Evolutionary conservation across 2,329 filamentous ascomycete genomes (phyloP).

Genomic region (Teratosphaeria nubilosa): DNA sequence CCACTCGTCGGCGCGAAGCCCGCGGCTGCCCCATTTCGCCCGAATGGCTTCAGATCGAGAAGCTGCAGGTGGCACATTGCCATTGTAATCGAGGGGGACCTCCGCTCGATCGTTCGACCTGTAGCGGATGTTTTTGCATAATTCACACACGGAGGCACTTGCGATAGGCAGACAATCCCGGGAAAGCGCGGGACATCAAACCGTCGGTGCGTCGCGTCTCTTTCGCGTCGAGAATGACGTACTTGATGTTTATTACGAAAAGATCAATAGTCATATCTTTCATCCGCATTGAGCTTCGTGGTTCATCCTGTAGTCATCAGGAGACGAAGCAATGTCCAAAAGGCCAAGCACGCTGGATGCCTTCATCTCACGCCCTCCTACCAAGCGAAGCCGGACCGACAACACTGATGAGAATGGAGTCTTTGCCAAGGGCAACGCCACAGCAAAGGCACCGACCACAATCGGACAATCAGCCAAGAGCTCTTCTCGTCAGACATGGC

Average conservation of each 20-base stretch:
- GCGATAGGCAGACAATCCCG: neutral
- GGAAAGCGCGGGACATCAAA: neutral
- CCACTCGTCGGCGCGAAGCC: slow-evolving; percentile 16
- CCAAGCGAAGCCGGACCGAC: slow-evolving; percentile 24
- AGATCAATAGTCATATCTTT: too few species aligned
- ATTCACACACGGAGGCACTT: too few species aligned
- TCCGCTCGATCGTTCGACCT: neutral
- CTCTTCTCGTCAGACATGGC: slow-evolving; percentile 43
- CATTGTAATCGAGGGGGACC: neutral
- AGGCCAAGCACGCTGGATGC: slow-evolving; percentile 56
- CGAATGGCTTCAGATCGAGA: neutral
- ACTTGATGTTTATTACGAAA: neutral
- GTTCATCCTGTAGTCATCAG: too few species aligned
- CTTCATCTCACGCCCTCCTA: slow-evolving; percentile 51
- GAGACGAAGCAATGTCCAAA: slow-evolving; percentile 19
- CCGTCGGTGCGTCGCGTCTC: neutral
- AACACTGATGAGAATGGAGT: neutral
- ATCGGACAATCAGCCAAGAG: neutral
- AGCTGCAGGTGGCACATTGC: neutral
- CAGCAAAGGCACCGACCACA: neutral
- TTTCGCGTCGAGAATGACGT: neutral
- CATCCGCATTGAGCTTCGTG: too few species aligned
- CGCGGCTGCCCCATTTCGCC: slow-evolving; percentile 23
- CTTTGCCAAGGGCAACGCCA: neutral
- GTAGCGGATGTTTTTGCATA: too few species aligned